Evolutionary conservation across 768 basidiomycete genomes (phyloP), one percentile per base, ranked within the genome.

Genomic region (Tylopilus subfusipes): DNA sequence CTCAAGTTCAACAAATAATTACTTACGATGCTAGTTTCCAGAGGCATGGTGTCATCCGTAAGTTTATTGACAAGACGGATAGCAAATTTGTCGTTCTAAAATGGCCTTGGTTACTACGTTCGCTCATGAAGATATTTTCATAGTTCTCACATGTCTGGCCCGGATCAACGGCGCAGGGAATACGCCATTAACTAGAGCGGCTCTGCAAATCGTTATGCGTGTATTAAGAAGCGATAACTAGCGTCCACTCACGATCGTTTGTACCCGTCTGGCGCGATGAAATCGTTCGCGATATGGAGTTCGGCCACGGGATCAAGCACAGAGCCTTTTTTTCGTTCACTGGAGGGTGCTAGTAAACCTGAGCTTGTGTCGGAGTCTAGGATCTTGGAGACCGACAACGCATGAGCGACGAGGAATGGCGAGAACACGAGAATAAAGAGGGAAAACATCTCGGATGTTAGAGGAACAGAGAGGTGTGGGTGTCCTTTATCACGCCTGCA

Each of bases 1-100:
- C 12, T 13, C 8, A 4, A 14, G 21, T n/a, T 7, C 5, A 13
- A 6, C 10, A 10, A 2, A 30, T 30, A 52, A 71, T 69, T 8
- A 34, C 62, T 55, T 24, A 65, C 63, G 4, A 65, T 36, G 14
- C 75, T 78, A 2, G 82, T 83, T 18, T 69, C 69, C 48, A 73
- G 69, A 34, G 76, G 58, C 80, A 83, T 82, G 5, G 73, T 71
- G 5, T 58, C 53, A 48, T 82, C 76, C 1, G 68, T 73, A 13
- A 49, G 48, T 13, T 29, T 9, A 21, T 49, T 49, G 8, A 29
- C 11, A 16, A 39, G 2, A 19, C 19, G 12, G 29, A 49, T 29
- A 21, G 13, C 7, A 16, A 49, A 49, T 4, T 25, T 11, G 14
- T 49, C 48, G 6, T 21, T 21, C 48, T 49, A 39, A 9, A 48